Percentiles rank a stretch among this genome's conserved stretches.
phyloP scores from a whole-genome alignment of 2,329 filamentous ascomycete species.

The Colletotrichum eremochloae region DNA sequence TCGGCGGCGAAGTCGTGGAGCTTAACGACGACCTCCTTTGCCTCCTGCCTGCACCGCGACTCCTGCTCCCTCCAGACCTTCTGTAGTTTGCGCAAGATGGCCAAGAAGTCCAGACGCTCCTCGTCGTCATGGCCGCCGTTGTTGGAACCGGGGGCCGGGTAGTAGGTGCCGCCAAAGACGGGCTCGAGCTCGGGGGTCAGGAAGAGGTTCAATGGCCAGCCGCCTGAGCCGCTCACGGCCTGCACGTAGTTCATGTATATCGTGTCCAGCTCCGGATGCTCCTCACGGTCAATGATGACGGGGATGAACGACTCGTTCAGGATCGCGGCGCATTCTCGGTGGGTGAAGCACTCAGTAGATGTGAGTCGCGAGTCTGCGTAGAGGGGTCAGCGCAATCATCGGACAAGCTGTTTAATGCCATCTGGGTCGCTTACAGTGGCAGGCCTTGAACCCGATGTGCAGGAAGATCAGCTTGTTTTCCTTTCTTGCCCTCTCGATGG shows the following conservation, averaged over 20 bases:
- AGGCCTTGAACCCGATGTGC: conserved; percentile 94
- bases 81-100: conserved; percentile 83
- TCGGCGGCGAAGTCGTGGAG: conserved; percentile 90
- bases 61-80: conserved; percentile 87
- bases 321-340: conserved; percentile 81
- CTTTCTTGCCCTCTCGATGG: conserved; percentile 80
- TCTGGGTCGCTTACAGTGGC: conserved; percentile 79
- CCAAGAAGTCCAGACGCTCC: conserved; percentile 82
- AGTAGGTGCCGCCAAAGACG: conserved; percentile 96
- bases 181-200: conserved; percentile 93
- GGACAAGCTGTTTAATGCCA: not conserved
- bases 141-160: conserved; percentile 81
- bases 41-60: conserved; percentile 84
- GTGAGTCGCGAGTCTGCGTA: conserved; percentile 85
- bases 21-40: conserved; percentile 84
- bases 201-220: conserved; percentile 98
- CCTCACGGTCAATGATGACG: conserved; percentile 92
- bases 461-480: conserved; percentile 93
- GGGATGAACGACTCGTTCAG: conserved; percentile 92
- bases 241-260: conserved; percentile 99
- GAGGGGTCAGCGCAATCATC: conserved; percentile 20
- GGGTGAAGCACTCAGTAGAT: conserved; percentile 91
- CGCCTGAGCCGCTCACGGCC: conserved; percentile 88
- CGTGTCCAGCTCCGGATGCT: conserved; percentile 91
- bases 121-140: conserved; percentile 60